Base-by-base conservation (phyloP, 306 rosid genomes). In the Fragaria vesca region DNA sequence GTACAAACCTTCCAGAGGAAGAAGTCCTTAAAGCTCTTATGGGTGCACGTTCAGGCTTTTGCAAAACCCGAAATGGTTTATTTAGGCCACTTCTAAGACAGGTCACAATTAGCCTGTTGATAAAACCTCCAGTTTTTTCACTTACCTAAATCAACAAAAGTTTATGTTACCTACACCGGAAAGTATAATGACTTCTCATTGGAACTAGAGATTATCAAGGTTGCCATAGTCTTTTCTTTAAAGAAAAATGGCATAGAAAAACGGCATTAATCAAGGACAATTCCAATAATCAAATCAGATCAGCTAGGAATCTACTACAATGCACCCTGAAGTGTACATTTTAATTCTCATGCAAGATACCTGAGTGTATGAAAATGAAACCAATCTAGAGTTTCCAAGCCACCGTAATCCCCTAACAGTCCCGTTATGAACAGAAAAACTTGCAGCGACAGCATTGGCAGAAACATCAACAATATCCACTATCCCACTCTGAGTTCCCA, bases 361-460 rank as follows among this genome's bases (percentile, higher is more conserved):
- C 97, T 93, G 93, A 80, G 80, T 80, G 81, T 91, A 96, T 73
- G 99, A 96, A 90, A 96, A 96, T 13, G 99, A 96, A 86, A 93
- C 99, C 83, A 96, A 74, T 85, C 99, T 91, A 48, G 99, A 96
- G 86, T 96, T 96, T 80, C 99, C 99, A 20, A 96, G 98, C 99
- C 99, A 96, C 65, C 99, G 88, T 72, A 96, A 82, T 70, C 98
- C 99, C 89, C 97, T 88, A 85, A 96, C 94, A 38, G 78, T 81
- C 68, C 91, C 88, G 75, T 79, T 88, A 81, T 93, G 99, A 66
- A 96, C 96, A 55, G 91, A 88, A 86, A 93, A 88, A 85, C 94
- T 91, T 77, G 93, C 87, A 63, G 99, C 75, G 57, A 96, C 90
- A 58, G 97, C 93, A 87, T 91, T 93, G 76, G 99, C 96, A 81